Base-by-base conservation (phyloP, 768 basidiomycete genomes). In the Suillus subluteus region DNA sequence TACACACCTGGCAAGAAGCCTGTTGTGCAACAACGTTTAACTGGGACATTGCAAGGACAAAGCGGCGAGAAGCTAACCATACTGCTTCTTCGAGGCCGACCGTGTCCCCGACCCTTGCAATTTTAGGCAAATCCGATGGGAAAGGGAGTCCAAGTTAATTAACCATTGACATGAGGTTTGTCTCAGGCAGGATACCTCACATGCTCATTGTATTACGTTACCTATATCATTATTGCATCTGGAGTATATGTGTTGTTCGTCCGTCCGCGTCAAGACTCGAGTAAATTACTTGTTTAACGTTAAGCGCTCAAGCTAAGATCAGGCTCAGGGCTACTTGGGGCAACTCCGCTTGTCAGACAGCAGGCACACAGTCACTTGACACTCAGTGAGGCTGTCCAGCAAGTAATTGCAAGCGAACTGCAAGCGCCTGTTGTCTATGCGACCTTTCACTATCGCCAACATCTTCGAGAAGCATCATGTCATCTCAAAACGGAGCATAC, bases 401-500 rank as follows among this genome's bases (percentile, higher is more conserved):
- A 70, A 59, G 56, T 6, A 12, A 65, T 63, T 43, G 15, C 48
- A 52, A 43, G 40, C 43, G n/a, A 30, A 58, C 37, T 23, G 37
- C 44, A 38, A 48, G 75, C 75, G 76, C 43, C 66, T 77, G 64
- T 63, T n/a, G 62, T 62, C 21, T 67, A 66, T 66, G 23, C 48
- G 65, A 69, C 50, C 21, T 48, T 15, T 65, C 41, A 62, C 58
- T 26, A 11, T 41, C 43, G 46, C 15, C 32, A 65, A 52, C 38
- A 50, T 18, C 56, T 54, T 16, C 32, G 6, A 43, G 11, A 62
- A 63, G 35, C 62, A 65, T 40, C 35, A 77, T 77, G 76, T 76
- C 76, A 11, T 68, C 75, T 62, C 55, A 32, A 30, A 50, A 59
- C 13, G 58, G 58, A 35, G 62, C 30, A 9, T 84, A 84, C 48